A percentile compares a stretch with the other conserved stretches of the same genome.
Evolutionary conservation across 2,329 filamentous ascomycete species (phyloP).

Genomic region (Ampelomyces quisqualis): DNA sequence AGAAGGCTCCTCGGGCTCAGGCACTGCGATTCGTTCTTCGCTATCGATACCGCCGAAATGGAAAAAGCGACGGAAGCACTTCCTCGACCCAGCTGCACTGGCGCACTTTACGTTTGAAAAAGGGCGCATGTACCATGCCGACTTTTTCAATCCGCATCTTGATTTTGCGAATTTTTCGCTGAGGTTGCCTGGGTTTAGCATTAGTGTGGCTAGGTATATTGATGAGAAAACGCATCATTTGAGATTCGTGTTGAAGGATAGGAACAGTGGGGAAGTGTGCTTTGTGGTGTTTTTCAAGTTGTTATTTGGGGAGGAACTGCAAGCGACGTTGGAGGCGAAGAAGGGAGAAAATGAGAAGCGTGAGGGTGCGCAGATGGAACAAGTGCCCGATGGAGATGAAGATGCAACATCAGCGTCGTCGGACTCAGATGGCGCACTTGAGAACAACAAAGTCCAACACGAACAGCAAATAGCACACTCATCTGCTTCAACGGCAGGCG

Average conservation of each 20-base stretch:
- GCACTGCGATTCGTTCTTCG: constrained; percentile 30
- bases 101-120: constrained; percentile 47
- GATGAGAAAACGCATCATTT: constrained; percentile 52
- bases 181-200: constrained; percentile 49
- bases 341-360: neutral
- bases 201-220: constrained; percentile 50
- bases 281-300: constrained; percentile 51
- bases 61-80: constrained; percentile 50
- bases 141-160: constrained; percentile 53
- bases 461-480: constrained; percentile 10
- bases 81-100: constrained; percentile 40
- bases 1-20: constrained; percentile 46
- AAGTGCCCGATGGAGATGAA: neutral
- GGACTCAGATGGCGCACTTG: constrained; percentile 1
- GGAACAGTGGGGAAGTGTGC: constrained; percentile 44
- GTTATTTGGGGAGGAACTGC: constrained; percentile 47
- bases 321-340: constrained; percentile 32
- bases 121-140: constrained; percentile 47
- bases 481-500: constrained; percentile 12
- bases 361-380: neutral
- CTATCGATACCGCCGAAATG: constrained; percentile 42
- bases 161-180: constrained; percentile 51
- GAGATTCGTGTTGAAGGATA: constrained; percentile 50
- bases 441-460: constrained; percentile 9
- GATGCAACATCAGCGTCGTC: neutral